Evolutionary conservation across 345 rosid genomes (phyloP), one percentile per base, ranked within the genome.

Genomic region (Salix arbutifolia): DNA sequence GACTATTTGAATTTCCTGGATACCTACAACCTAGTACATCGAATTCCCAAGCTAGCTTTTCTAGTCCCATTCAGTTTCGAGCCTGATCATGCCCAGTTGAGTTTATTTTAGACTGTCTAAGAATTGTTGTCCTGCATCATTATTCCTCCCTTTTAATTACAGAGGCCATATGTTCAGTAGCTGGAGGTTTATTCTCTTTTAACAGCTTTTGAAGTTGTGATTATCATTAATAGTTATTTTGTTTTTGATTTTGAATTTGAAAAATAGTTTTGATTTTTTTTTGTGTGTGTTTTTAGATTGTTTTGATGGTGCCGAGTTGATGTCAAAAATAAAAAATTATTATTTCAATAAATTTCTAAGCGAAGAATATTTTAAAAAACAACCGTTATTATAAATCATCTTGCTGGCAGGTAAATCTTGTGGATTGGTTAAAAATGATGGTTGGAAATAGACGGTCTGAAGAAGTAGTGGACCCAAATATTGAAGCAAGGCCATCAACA

Each of bases 361-460:
- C 37, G 37, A 5, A 33, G 5, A 33, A 33, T 33, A 5, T 33
- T 33, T 33, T 33, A 33, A 33, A 33, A 33, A 33, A 33, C 37
- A 33, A 33, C 0, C 37, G 5, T 33, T 33, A 33, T 33, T 33
- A 33, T 33, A 33, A 37, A 68, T 58, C 9, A 37, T 70, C 33
- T 19, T 80, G 67, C 23, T 82, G 80, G 74, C 81, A 96, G 99
- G 97, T 96, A 69, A 91, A 96, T 89, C 88, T 96, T 76, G 97
- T 96, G 19, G 98, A 96, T 80, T 96, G 99, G 99, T 84, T 94
- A 78, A 96, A 96, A 88, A 91, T 94, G 98, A 96, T 96, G 98
- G 98, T 96, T 4, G 98, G 95, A 71, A 92, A 82, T 77, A 86
- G 97, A 85, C 86, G 92, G 71, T 92, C 99, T 21, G 98, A 96